phyloP scores from a whole-genome alignment of 305 asterid species.

The Nicotiana rustica region DNA sequence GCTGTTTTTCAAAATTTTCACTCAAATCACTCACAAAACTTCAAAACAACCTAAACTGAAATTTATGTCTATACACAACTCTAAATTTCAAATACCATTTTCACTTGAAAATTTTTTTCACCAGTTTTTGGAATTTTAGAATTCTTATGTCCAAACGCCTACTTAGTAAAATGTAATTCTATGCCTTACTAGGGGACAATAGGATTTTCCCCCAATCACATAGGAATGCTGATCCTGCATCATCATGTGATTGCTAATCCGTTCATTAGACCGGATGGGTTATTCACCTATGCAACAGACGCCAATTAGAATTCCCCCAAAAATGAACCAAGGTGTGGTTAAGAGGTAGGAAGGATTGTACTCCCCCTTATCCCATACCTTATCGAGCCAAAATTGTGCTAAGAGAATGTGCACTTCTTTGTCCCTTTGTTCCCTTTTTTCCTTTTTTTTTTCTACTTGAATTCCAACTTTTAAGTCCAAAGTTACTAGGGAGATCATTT shows the following conservation, averaged over 20 bases:
- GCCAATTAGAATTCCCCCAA: neutral
- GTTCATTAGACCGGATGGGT: neutral
- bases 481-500: neutral
- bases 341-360: neutral
- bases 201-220: slow-evolving; percentile 18
- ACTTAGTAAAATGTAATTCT: neutral
- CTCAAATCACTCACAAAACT: no score
- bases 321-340: neutral
- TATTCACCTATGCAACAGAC: neutral
- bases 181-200: neutral
- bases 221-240: neutral
- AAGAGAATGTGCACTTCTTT: neutral
- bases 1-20: no score
- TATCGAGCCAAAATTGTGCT: neutral
- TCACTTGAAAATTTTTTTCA: no score
- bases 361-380: slow-evolving; percentile 1
- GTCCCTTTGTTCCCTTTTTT: no score
- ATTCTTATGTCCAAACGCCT: no score
- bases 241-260: neutral
- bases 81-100: no score
- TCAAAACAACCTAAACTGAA: no score
- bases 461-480: neutral
- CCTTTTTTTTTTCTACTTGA: neutral
- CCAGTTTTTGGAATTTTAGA: no score
- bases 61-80: no score